Evolutionary conservation across 768 basidiomycete genomes (phyloP).

Genomic region (Russula sp.): DNA sequence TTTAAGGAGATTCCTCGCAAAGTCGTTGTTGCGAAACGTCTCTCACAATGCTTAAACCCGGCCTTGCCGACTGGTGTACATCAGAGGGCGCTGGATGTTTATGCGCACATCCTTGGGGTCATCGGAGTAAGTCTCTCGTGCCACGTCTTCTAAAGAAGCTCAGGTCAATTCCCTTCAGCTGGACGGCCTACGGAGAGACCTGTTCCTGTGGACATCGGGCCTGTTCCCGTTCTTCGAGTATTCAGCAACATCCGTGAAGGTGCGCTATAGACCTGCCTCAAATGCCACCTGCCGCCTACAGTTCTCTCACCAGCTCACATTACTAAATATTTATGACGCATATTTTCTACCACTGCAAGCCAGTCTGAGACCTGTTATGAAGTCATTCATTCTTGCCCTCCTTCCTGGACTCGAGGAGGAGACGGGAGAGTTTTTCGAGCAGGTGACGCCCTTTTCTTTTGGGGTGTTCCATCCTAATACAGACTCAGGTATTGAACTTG

Average conservation of each 20-base stretch:
- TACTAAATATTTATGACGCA: conserved; percentile 88
- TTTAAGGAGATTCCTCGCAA: conserved; percentile 97
- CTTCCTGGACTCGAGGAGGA: conserved; percentile 97
- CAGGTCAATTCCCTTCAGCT: conserved; percentile 40
- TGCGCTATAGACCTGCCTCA: conserved; percentile 29
- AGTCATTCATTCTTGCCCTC: conserved; percentile 88
- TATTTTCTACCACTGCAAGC: conserved; percentile 85
- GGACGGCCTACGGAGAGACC: conserved; percentile 80
- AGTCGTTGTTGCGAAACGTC: conserved; percentile 86
- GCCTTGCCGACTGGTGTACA: conserved; percentile 95
- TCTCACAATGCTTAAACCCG: conserved; percentile 97
- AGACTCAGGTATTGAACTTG: conserved; percentile 61
- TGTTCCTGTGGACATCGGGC: conserved; percentile 91
- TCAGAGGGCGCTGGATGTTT: conserved; percentile 93
- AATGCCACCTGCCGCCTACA: conserved; percentile 4
- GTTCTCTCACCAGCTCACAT: conserved; percentile 51
- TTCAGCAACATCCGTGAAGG: conserved; percentile 98
- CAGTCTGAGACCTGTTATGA: conserved; percentile 82
- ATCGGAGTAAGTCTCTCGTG: conserved; percentile 64
- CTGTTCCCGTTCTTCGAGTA: conserved; percentile 99
- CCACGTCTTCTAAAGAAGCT: not conserved
- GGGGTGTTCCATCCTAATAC: not conserved
- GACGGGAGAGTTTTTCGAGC: conserved; percentile 95
- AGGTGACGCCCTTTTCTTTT: conserved; percentile 37
- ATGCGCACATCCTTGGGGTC: conserved; percentile 84